phyloP scores from a whole-genome alignment of 305 asterid species.

The Ruellia speciosa region DNA sequence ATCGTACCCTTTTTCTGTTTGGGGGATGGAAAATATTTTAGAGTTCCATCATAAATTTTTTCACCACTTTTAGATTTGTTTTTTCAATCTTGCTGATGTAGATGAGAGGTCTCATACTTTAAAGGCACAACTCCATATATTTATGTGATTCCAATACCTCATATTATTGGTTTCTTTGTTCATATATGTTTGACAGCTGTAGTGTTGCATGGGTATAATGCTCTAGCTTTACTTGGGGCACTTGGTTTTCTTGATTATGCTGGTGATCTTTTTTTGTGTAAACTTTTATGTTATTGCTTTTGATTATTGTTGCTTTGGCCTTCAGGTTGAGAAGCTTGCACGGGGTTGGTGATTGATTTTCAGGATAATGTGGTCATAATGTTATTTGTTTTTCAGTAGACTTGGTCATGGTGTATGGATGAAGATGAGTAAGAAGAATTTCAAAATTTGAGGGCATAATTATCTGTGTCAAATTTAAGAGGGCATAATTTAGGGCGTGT shows the following conservation, averaged over 20 bases:
- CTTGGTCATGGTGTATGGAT: not conserved
- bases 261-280: not conserved
- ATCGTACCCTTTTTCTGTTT: not conserved
- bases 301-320: conserved; percentile 12
- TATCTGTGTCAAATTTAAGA: not conserved
- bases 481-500: too few species aligned
- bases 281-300: not conserved
- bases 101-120: not conserved
- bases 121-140: not conserved
- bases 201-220: conserved; percentile 3
- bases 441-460: conserved; percentile 11
- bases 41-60: not conserved
- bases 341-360: conserved; percentile 7
- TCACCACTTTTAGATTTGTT: not conserved
- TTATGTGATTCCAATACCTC: too few species aligned
- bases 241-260: not conserved
- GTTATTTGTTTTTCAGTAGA: conserved; percentile 9
- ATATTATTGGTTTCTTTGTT: not conserved
- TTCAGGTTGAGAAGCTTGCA: conserved; percentile 19
- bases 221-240: conserved; percentile 1
- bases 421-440: not conserved
- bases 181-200: not conserved
- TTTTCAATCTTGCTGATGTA: not conserved
- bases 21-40: not conserved
- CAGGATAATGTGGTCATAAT: conserved; percentile 15